Conservation (phyloP, 192 early-diverging fungal species). For the Jimgerdemannia flammicorona region DNA sequence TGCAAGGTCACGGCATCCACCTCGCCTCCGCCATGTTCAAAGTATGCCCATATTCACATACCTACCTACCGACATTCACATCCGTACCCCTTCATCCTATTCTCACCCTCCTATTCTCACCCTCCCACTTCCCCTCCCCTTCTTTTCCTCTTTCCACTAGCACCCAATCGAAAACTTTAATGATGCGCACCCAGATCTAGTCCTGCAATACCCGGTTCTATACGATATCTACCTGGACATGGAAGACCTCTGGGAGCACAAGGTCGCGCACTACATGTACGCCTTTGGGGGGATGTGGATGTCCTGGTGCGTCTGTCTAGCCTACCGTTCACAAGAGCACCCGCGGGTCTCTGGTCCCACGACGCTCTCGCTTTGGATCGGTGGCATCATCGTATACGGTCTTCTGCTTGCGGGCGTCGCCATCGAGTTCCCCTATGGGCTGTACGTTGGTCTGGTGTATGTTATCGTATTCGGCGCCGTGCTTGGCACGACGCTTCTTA, state of each 20-base stretch:
- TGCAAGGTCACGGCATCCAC: constrained; percentile 33
- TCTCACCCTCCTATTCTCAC: not conserved
- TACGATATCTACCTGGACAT: constrained; percentile 42
- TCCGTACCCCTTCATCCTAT: not conserved
- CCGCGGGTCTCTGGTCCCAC: not conserved
- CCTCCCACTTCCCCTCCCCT: not conserved
- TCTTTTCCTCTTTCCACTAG: constrained; percentile 3
- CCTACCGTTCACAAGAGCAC: constrained; percentile 38
- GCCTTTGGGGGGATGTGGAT: constrained; percentile 46
- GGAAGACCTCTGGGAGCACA: constrained; percentile 47
- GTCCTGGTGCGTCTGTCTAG: constrained; percentile 43
- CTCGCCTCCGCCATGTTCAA: constrained; percentile 30
- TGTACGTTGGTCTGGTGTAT: constrained; percentile 34
- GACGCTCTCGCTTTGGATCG: constrained; percentile 15
- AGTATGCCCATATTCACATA: constrained; percentile 3
- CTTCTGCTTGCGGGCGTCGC: constrained; percentile 28
- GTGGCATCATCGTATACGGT: constrained; percentile 28
- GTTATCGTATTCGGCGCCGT: constrained; percentile 22
- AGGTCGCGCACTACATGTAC: constrained; percentile 49
- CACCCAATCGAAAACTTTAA: constrained; percentile 33
- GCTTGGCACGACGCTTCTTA: constrained; percentile 3
- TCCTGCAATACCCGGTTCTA: constrained; percentile 27
- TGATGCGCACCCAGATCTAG: constrained; percentile 24
- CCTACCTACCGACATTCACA: not conserved
- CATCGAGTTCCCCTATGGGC: constrained; percentile 34